Evolutionary conservation across 1,284 basidiomycete species (phyloP).

Genomic region (Sanguinoderma infundibulare): DNA sequence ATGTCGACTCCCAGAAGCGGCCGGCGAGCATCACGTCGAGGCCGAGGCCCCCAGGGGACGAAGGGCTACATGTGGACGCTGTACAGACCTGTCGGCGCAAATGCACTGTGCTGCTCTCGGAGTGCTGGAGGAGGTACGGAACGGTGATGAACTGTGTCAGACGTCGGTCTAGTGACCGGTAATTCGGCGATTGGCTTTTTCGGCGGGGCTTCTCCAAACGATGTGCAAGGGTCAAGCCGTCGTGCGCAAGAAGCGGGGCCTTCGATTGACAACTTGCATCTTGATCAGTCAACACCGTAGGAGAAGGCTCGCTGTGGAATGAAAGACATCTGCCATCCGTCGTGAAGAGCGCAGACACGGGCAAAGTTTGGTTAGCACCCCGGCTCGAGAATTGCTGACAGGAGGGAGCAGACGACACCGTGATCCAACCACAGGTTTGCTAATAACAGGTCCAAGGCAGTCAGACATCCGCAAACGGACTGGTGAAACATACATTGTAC

Average conservation of each 20-base stretch:
- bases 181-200: neutral
- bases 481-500: conserved; percentile 20
- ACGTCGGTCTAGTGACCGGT: neutral
- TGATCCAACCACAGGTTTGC: neutral
- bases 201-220: conserved; percentile 9
- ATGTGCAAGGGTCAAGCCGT: conserved; percentile 11
- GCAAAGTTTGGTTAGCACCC: neutral
- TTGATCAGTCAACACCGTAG: neutral
- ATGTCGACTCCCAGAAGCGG: neutral
- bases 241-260: neutral
- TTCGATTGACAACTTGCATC: neutral
- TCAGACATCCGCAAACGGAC: conserved; percentile 1
- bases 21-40: neutral
- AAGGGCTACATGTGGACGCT: neutral
- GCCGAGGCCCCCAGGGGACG: neutral
- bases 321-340: neutral
- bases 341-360: neutral
- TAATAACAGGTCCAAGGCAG: neutral
- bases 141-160: neutral
- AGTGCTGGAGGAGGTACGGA: neutral
- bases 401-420: neutral
- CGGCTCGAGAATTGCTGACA: neutral
- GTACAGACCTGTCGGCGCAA: neutral
- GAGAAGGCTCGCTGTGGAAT: neutral
- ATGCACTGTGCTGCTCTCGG: neutral